A percentile compares a stretch with the other conserved stretches of the same genome.
Conservation (phyloP, 2,329 filamentous ascomycete species). For the Cladophialophora exuberans region DNA sequence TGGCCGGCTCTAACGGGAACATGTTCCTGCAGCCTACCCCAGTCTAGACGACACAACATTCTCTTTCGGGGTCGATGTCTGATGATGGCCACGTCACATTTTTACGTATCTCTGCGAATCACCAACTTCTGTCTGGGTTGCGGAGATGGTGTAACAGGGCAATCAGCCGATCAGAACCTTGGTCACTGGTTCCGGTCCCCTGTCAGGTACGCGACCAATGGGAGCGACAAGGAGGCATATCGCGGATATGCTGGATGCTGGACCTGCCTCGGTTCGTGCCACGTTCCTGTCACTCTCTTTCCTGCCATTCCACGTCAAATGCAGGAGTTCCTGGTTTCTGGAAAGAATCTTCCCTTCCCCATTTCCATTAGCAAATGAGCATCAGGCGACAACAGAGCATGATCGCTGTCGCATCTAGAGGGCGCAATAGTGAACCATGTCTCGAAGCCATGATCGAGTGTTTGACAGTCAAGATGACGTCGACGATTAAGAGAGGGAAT, state of each 20-base stretch:
- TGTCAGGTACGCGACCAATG: conserved; percentile 24
- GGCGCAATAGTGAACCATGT: neutral
- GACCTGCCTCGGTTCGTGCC: conserved; percentile 22
- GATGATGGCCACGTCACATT: conserved; percentile 22
- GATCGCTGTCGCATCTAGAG: conserved; percentile 13
- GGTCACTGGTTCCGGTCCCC: conserved; percentile 7
- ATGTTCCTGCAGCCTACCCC: conserved; percentile 1
- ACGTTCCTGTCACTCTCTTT: conserved; percentile 9
- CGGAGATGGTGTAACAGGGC: conserved; percentile 4
- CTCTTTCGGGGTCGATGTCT: neutral
- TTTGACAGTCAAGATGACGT: conserved; percentile 6
- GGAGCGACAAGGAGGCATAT: neutral
- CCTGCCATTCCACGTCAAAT: too few species aligned
- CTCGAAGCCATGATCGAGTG: neutral
- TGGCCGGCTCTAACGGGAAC: neutral
- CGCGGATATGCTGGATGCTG: conserved; percentile 6
- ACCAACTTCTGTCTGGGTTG: neutral
- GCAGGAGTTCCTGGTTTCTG: neutral
- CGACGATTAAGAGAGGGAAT: neutral
- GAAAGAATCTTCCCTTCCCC: neutral
- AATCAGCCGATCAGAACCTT: conserved; percentile 21
- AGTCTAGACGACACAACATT: neutral
- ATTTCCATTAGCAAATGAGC: conserved; percentile 8
- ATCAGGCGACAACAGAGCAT: conserved; percentile 22
- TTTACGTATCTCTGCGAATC: conserved; percentile 4